Evolutionary conservation across 2,329 filamentous ascomycete genomes (phyloP).

Genomic region (Colletotrichum sp.): DNA sequence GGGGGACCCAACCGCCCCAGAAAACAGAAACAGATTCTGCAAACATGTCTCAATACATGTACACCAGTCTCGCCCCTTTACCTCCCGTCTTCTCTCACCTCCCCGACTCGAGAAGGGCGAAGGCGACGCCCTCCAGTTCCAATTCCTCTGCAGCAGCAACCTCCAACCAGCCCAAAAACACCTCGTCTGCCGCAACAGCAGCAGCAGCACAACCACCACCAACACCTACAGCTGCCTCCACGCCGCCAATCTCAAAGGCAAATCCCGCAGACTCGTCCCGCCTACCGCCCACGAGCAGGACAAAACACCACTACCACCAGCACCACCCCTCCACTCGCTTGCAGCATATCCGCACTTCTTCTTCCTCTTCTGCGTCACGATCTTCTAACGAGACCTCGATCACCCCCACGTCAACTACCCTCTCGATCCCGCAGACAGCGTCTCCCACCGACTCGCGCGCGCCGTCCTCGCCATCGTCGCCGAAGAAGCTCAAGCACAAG

Average conservation of each 20-base stretch:
- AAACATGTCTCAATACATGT: slow-evolving; percentile 25
- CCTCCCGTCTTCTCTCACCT: slow-evolving; percentile 18
- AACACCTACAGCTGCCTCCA: slow-evolving; percentile 25
- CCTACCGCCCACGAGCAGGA: background rate
- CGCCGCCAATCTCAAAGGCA: background rate
- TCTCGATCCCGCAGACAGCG: slow-evolving; percentile 9
- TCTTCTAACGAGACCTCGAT: slow-evolving; percentile 26
- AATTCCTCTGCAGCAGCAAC: background rate
- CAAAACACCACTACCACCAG: background rate
- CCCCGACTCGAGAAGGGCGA: slow-evolving; percentile 4
- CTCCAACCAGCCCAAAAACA: background rate
- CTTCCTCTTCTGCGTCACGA: slow-evolving; percentile 30
- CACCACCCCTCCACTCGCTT: slow-evolving; percentile 9
- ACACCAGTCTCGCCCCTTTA: slow-evolving; percentile 21
- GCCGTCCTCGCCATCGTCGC: slow-evolving; percentile 24
- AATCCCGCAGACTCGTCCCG: slow-evolving; percentile 4
- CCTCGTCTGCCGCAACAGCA: background rate
- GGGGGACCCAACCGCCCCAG: background rate
- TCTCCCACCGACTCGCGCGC: slow-evolving; percentile 14
- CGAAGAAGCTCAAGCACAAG: slow-evolving; percentile 9
- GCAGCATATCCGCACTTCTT: slow-evolving; percentile 35
- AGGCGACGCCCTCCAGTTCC: background rate
- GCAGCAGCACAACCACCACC: slow-evolving; percentile 29
- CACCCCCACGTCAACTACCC: slow-evolving; percentile 11
- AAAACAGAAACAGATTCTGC: slow-evolving; percentile 15